Evolutionary conservation across 345 rosid genomes (phyloP), one percentile per base, ranked within the genome.

Genomic region (Corchorus capsularis): DNA sequence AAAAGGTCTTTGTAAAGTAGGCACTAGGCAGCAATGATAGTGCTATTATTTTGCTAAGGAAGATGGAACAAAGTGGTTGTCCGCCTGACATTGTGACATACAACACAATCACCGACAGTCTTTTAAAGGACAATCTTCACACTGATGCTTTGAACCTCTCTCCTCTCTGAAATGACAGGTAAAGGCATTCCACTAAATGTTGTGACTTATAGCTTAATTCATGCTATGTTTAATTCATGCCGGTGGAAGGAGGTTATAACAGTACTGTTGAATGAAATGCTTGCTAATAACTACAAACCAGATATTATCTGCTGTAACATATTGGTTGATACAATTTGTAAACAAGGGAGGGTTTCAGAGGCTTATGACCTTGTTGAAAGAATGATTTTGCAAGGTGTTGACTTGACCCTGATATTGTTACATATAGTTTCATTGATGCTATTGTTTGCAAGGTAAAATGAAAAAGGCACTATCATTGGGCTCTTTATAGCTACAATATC

Each of bases 41-140:
- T 0, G 74, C 83, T 71, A 64, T 72, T 75, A 62, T 54, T 63
- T 76, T 80, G 72, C 39, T 77, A 10, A 69, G 43, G 69, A 57
- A 59, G 69, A 59, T 76, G 50, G 69, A 76, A 46, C 52, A 52
- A 52, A 16, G 56, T 12, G 56, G 15, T 12, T 32, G 34, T 34
- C 6, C 2, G 15, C 43, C 43, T 62, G 6, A 62, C 16, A 10
- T 11, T 2, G 43, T 32, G 12, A 13, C 15, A 27, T 34, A 62
- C 14, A 62, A 11, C 43, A 34, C 66, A 19, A 59, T 59, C 9
- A 19, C 22, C 8, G 37, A 56, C 8, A 16, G 62, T n/a, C 62
- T 56, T 56, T 60, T 39, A 6, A 60, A 60, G 64, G 35, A 60
- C 15, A 27, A 27, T 39, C 15, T 8, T 8, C 14, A 22, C 1